Percentiles rank a stretch among this genome's conserved stretches.
phyloP scores from a whole-genome alignment of 441 rosid species.

The Breynia disticha region DNA sequence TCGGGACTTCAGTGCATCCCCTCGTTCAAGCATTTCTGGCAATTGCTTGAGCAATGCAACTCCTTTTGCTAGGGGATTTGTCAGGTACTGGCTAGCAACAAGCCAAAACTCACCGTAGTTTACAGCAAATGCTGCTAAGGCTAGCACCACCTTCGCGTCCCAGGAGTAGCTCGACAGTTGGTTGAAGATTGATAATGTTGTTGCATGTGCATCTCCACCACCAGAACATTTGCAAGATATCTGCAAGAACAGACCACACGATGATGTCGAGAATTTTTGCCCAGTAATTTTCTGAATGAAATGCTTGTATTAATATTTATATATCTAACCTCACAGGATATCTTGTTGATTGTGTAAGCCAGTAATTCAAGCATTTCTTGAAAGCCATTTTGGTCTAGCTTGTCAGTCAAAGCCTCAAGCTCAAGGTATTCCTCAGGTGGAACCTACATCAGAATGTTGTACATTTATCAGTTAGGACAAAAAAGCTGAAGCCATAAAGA shows the following conservation, averaged over 20 bases:
- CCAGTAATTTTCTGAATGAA: background rate
- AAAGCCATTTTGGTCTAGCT: constrained; percentile 19
- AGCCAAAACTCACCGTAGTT: constrained; percentile 78
- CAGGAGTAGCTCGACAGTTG: constrained; percentile 49
- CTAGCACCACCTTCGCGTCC: constrained; percentile 64
- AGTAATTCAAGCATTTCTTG: constrained; percentile 32
- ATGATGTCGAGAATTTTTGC: background rate
- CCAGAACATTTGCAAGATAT: constrained; percentile 52
- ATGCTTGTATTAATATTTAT: background rate
- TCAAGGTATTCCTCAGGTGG: constrained; percentile 20
- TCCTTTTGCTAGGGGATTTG: constrained; percentile 62
- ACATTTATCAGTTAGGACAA: background rate
- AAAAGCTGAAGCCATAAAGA: no score
- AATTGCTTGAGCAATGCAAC: constrained; percentile 67
- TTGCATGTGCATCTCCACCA: constrained; percentile 47
- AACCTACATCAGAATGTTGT: constrained; percentile 17
- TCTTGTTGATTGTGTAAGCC: constrained; percentile 33
- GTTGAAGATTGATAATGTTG: constrained; percentile 42
- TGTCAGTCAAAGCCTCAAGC: constrained; percentile 33
- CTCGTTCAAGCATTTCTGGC: constrained; percentile 38
- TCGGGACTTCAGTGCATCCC: constrained; percentile 35
- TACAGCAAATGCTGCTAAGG: constrained; percentile 65
- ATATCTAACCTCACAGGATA: constrained; percentile 59
- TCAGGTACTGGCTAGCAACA: constrained; percentile 44
- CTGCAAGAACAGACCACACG: constrained; percentile 22